Evolutionary conservation across 2,329 filamentous ascomycete species (phyloP).

Genomic region (Dothideomycetes sp.): DNA sequence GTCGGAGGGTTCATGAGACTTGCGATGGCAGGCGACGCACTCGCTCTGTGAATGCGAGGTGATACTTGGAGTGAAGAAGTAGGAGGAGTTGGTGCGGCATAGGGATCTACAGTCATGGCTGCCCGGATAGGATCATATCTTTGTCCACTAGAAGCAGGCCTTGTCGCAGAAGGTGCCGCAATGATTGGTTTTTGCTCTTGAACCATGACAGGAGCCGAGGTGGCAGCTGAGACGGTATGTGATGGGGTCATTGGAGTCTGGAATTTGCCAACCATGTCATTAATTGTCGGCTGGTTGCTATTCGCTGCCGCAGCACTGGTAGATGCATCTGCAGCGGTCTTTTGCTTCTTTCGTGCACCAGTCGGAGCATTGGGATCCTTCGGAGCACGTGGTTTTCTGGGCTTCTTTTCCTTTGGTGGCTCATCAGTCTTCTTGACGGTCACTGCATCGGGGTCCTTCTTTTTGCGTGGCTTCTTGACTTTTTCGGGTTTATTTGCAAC

Average conservation of each 20-base stretch:
- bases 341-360: conserved; percentile 42
- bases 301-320: conserved; percentile 3
- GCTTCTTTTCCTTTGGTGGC: conserved; percentile 35
- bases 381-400: conserved; percentile 36
- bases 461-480: conserved; percentile 33
- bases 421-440: conserved; percentile 28
- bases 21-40: conserved; percentile 82
- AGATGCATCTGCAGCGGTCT: conserved; percentile 25
- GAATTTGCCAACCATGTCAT: conserved; percentile 30
- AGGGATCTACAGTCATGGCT: conserved; percentile 40
- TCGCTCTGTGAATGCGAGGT: conserved; percentile 56
- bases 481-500: conserved; percentile 24
- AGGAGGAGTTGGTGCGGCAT: conserved; percentile 20
- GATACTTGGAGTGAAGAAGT: conserved; percentile 29
- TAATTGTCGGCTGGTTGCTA: conserved; percentile 31
- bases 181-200: conserved; percentile 5
- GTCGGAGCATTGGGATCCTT: conserved; percentile 40
- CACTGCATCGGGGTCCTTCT: conserved; percentile 28
- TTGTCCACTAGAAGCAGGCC: conserved; percentile 60
- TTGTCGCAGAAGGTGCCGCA: conserved; percentile 25
- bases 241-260: conserved; percentile 21
- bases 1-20: conserved; percentile 56
- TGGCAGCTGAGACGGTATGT: conserved; percentile 21
- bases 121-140: conserved; percentile 83
- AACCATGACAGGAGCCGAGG: conserved; percentile 22